Conservation (phyloP, 2,329 filamentous ascomycete species). For the Fusarium bactridioides region DNA sequence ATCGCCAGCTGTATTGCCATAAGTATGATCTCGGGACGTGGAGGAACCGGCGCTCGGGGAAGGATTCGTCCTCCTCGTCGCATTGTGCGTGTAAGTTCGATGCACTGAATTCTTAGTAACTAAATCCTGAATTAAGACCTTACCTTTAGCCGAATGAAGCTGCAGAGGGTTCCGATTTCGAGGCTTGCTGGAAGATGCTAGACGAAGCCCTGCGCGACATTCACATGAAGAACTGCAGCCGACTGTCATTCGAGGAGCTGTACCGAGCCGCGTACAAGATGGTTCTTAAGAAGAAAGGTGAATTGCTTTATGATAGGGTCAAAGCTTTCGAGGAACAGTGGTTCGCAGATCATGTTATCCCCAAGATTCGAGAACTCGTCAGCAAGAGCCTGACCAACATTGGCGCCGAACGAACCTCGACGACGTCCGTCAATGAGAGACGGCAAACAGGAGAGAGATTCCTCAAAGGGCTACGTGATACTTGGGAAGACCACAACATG, state of each 20-base stretch:
- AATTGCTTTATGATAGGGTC: conserved; percentile 81
- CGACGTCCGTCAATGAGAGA: conserved; percentile 78
- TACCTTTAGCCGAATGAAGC: conserved; percentile 44
- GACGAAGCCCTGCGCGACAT: conserved; percentile 83
- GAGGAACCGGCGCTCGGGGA: conserved; percentile 51
- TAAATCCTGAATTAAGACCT: conserved; percentile 34
- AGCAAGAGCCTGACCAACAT: conserved; percentile 70
- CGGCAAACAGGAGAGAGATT: conserved; percentile 84
- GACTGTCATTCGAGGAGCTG: conserved; percentile 91
- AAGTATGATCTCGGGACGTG: conserved; percentile 60
- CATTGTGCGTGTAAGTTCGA: conserved; percentile 51
- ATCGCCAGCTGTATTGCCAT: neutral
- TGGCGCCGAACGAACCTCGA: conserved; percentile 63
- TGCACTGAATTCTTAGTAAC: neutral
- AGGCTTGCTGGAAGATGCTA: conserved; percentile 83
- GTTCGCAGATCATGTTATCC: conserved; percentile 78
- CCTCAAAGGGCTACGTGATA: conserved; percentile 75
- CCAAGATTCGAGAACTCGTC: conserved; percentile 74
- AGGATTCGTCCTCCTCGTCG: conserved; percentile 55
- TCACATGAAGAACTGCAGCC: conserved; percentile 88
- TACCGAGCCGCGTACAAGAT: conserved; percentile 96
- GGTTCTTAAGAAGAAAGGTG: conserved; percentile 86
- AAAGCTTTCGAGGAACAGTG: conserved; percentile 82
- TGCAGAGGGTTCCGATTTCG: conserved; percentile 77
- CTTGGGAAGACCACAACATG: conserved; percentile 89